Conservation (phyloP, 129 eudicot genomes). For the Chrysanthemum lavandulifolium region DNA sequence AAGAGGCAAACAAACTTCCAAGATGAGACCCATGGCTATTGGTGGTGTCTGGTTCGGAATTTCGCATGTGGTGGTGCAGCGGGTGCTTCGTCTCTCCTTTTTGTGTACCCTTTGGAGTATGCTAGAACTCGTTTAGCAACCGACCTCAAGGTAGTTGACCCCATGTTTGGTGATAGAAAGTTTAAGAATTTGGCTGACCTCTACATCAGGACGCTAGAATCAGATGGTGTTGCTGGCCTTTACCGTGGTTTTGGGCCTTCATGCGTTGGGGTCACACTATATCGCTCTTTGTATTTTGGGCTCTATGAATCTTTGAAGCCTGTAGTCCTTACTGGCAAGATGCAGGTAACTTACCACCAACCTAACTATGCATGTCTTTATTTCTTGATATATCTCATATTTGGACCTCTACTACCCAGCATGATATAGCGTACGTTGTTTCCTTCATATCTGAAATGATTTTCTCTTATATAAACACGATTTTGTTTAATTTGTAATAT, state of each 20-base stretch:
- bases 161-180: slow-evolving; percentile 38
- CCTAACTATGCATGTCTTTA: no score
- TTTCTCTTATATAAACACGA: no score
- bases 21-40: slow-evolving; percentile 82
- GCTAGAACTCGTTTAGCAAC: slow-evolving; percentile 83
- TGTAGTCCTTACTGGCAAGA: slow-evolving; percentile 64
- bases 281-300: slow-evolving; percentile 90
- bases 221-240: slow-evolving; percentile 75
- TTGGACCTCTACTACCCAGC: no score
- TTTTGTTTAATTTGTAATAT: no score
- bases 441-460: no score
- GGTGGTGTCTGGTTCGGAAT: slow-evolving; percentile 90
- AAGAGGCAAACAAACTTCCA: slow-evolving; percentile 64
- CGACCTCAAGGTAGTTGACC: slow-evolving; percentile 40
- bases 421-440: no score
- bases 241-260: slow-evolving; percentile 90
- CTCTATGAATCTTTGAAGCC: slow-evolving; percentile 89
- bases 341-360: slow-evolving; percentile 23
- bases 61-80: slow-evolving; percentile 99
- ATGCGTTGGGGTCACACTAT: slow-evolving; percentile 83
- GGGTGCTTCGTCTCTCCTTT: slow-evolving; percentile 87
- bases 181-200: slow-evolving; percentile 77
- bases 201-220: slow-evolving; percentile 64
- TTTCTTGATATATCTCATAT: no score
- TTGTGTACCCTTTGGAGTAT: slow-evolving; percentile 85